Base-by-base conservation (phyloP, 169 alveolate species). In the Ichthyophthirius multifiliis region DNA sequence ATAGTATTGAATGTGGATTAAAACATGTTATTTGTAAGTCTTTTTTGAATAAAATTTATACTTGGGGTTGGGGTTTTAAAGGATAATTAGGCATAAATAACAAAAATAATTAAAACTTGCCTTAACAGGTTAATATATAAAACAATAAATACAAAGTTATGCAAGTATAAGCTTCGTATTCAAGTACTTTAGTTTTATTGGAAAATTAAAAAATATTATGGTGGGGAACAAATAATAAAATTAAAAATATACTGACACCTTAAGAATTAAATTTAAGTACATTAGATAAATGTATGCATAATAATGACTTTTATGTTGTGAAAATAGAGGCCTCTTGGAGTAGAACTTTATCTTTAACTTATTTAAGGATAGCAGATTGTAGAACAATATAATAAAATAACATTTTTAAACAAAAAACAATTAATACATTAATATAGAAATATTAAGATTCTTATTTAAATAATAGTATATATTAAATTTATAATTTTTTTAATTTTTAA, bases 11-110 rank as follows among this genome's bases (percentile, higher is more conserved):
- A 9, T 67, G 96, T 75, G 96, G 96, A 3, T 90, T 83, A 47
- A 88, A 90, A 45, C 97, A 94, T 82, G 84, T 83, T 2, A 88
- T 94, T 7, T 94, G 94, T 5, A 92, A 83, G 55, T 83, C 92
- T 13, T 48, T 92, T 23, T 84, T 90, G 7, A 94, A 94, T n/a
- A 90, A 90, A 64, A 86, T 94, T 0, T 94, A 91, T 78, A 91
- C 95, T 9, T 94, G 97, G 97, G 97, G 97, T 1, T 91, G 93
- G 89, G 96, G 97, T 20, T 78, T 88, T 13, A 86, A 85, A 81
- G 97, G 97, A 12, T 86, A 94, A 75, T 83, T 94, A 41, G 97
- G 97, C 0, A 89, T 84, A 48, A 87, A 89, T 37, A 67, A 78
- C 41, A 73, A 46, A 45, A 77, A 82, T 34, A 89, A 90, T 65